These are phyloP conservation scores for Saturnispora besseyi DNA, from an alignment of 805 yeast species.

Conservation along the genomic window DNA sequence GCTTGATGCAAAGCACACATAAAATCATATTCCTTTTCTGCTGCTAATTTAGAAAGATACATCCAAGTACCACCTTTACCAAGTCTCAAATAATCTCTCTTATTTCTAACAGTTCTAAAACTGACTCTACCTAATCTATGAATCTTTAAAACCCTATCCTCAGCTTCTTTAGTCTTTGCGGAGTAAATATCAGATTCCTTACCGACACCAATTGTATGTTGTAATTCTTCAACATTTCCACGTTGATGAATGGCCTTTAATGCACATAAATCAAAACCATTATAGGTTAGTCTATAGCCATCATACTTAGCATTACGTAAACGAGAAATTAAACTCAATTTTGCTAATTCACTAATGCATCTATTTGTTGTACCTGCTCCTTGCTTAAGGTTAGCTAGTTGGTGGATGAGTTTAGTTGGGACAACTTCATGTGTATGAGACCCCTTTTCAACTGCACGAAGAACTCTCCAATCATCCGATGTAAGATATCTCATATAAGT, in stretches of 20 bases:
- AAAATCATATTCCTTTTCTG: slow-evolving; percentile 84
- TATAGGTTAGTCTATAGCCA: slow-evolving; percentile 82
- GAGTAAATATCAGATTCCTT: slow-evolving; percentile 94
- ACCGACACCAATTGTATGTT: slow-evolving; percentile 89
- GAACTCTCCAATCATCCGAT: slow-evolving; percentile 80
- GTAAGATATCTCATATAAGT: slow-evolving; percentile 90
- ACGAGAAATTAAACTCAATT: slow-evolving; percentile 65
- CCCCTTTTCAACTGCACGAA: slow-evolving; percentile 85
- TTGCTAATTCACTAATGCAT: slow-evolving; percentile 79
- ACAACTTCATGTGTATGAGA: slow-evolving; percentile 91
- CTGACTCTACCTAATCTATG: slow-evolving; percentile 93
- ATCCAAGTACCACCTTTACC: slow-evolving; percentile 83
- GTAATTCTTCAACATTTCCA: slow-evolving; percentile 66
- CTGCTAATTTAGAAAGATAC: slow-evolving; percentile 83
- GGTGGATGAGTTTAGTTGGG: slow-evolving; percentile 77
- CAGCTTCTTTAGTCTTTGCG: slow-evolving; percentile 59
- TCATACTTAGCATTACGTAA: slow-evolving; percentile 90
- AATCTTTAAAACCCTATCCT: slow-evolving; percentile 68
- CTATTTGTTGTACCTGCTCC: slow-evolving; percentile 62
- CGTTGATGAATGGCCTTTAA: slow-evolving; percentile 73
- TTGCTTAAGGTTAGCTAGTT: slow-evolving; percentile 67
- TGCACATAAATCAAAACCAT: slow-evolving; percentile 90
- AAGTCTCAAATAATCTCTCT: slow-evolving; percentile 79
- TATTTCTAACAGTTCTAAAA: slow-evolving; percentile 84
- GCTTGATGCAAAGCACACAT: slow-evolving; percentile 65